Evolutionary conservation across 2,329 filamentous ascomycete genomes (phyloP).

Genomic region (Coniella lustricola): DNA sequence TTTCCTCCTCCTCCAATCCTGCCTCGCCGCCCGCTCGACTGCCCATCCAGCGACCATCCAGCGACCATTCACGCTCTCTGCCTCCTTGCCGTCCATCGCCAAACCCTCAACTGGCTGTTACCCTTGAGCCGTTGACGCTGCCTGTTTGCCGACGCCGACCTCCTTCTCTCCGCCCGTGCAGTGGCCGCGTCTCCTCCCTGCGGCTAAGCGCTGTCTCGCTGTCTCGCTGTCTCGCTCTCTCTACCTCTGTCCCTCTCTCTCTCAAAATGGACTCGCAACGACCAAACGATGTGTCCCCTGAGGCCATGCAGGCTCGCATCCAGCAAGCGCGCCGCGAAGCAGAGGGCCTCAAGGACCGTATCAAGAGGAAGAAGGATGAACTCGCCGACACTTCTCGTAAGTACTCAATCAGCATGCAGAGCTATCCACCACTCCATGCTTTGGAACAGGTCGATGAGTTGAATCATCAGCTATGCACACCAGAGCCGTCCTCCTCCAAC

Average conservation of each 20-base stretch:
- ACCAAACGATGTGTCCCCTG: slow-evolving; percentile 58
- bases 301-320: slow-evolving; percentile 88
- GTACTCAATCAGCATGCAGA: slow-evolving; percentile 42
- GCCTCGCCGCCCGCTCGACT: slow-evolving; percentile 4
- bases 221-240: too few species aligned
- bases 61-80: too few species aligned
- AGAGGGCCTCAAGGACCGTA: slow-evolving; percentile 93
- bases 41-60: neutral
- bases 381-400: slow-evolving; percentile 95
- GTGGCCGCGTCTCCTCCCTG: slow-evolving; percentile 13
- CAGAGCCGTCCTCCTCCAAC: slow-evolving; percentile 12
- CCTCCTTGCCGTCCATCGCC: neutral
- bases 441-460: neutral
- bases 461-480: neutral
- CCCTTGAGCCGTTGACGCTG: neutral
- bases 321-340: slow-evolving; percentile 92
- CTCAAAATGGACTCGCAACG: slow-evolving; percentile 50
- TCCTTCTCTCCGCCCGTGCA: slow-evolving; percentile 4
- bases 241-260: too few species aligned
- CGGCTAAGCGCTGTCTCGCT: slow-evolving; percentile 14
- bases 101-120: neutral
- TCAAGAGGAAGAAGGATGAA: slow-evolving; percentile 99
- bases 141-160: neutral
- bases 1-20: slow-evolving; percentile 6
- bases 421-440: slow-evolving; percentile 3